phyloP scores from a whole-genome alignment of 164 flowering plant genomes.

The Liriodendron chinense region DNA sequence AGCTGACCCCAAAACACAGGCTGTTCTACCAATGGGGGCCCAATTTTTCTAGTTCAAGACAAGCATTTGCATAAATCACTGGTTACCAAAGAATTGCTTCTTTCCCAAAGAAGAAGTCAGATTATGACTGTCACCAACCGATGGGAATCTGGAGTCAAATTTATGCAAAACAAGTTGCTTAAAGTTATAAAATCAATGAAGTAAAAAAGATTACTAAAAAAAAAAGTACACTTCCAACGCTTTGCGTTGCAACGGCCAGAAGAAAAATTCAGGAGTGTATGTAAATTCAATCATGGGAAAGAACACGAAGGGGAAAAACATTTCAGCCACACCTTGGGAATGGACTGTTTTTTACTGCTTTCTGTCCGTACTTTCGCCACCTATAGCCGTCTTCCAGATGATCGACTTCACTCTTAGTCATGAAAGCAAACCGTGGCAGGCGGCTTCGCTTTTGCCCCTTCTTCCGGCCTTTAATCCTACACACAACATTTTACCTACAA shows the following conservation, averaged over 20 bases:
- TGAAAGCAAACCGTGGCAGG: constrained; percentile 79
- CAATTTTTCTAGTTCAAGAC: background rate
- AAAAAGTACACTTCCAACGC: no score
- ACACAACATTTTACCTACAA: constrained; percentile 23
- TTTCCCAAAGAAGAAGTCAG: background rate
- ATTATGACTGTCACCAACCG: no score
- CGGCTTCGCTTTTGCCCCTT: constrained; percentile 63
- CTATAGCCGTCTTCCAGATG: constrained; percentile 91
- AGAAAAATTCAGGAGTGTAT: no score
- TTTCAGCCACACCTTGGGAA: constrained; percentile 60
- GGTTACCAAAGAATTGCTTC: background rate
- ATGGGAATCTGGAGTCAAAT: background rate
- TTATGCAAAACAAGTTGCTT: background rate
- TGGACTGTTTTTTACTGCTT: constrained; percentile 89
- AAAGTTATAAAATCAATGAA: no score
- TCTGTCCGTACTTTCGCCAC: constrained; percentile 98
- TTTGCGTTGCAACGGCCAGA: no score
- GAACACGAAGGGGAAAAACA: background rate
- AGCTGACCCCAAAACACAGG: background rate
- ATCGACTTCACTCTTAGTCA: constrained; percentile 87
- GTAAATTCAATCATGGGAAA: background rate
- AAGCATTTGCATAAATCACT: background rate
- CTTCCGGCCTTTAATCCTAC: constrained; percentile 49
- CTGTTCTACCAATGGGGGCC: background rate
- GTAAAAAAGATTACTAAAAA: no score